Conservation (phyloP, 345 rosid species). For the Dipteronia sinensis region DNA sequence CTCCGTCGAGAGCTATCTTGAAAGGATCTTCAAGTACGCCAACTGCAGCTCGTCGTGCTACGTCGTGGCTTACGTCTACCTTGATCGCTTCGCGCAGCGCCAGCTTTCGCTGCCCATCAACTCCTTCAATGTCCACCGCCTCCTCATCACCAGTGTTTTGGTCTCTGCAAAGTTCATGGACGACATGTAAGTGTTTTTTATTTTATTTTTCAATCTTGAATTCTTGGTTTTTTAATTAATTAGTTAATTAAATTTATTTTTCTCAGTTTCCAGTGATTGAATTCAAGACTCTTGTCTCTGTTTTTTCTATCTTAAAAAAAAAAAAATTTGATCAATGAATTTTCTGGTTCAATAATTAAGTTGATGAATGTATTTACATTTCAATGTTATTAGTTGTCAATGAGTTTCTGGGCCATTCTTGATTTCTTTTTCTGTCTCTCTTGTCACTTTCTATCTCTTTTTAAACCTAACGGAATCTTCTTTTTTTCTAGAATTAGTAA, state of each 20-base stretch:
- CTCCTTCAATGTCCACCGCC: conserved; percentile 66
- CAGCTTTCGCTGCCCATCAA: conserved; percentile 59
- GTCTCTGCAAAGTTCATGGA: conserved; percentile 85
- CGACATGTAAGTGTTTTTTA: conserved; percentile 61
- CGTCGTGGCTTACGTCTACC: conserved; percentile 72
- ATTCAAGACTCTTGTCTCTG: too few relatives aligned
- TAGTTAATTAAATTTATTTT: too few relatives aligned
- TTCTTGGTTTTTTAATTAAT: background rate
- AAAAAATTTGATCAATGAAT: too few relatives aligned
- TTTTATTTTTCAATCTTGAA: background rate
- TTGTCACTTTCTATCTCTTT: background rate
- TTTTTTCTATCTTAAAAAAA: too few relatives aligned
- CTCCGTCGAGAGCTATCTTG: conserved; percentile 63
- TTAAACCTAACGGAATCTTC: background rate
- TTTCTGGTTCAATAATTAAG: background rate
- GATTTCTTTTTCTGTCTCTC: background rate
- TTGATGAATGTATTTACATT: background rate
- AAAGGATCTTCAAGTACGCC: conserved; percentile 73
- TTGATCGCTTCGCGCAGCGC: conserved; percentile 59
- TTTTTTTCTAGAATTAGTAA: background rate
- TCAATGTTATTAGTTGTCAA: too few relatives aligned
- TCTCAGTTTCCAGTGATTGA: too few relatives aligned
- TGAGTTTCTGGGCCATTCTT: background rate
- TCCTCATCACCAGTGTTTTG: conserved; percentile 74
- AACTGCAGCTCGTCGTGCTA: conserved; percentile 76